Evolutionary conservation across 148 eudicot species (phyloP).

Genomic region (Rhododendron ferrugineum): DNA sequence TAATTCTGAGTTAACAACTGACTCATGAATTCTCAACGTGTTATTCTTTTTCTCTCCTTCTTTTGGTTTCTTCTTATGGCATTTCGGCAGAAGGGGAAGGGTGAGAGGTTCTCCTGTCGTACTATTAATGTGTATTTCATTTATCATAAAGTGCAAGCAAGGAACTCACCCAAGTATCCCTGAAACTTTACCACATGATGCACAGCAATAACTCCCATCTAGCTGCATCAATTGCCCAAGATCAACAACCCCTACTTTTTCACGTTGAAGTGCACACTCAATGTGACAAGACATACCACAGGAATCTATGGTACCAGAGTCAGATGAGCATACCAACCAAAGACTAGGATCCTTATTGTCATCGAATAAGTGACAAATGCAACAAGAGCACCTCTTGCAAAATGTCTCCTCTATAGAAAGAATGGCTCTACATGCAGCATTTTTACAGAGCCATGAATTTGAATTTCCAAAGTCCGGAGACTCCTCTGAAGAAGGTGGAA

Average conservation of each 20-base stretch:
- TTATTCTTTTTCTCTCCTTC: background rate
- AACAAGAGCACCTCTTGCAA: conserved; percentile 95
- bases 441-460: conserved; percentile 57
- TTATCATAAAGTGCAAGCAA: conserved; percentile 11
- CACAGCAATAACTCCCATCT: conserved; percentile 93
- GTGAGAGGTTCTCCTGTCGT: background rate
- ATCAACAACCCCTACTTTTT: conserved; percentile 78
- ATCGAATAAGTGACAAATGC: conserved; percentile 79
- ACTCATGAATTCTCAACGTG: background rate
- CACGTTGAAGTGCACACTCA: conserved; percentile 69
- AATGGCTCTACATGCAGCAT: conserved; percentile 78
- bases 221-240: conserved; percentile 66
- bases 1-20: background rate
- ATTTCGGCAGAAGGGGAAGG: background rate
- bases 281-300: conserved; percentile 91
- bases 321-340: conserved; percentile 87
- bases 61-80: background rate
- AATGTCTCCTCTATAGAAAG: conserved; percentile 53
- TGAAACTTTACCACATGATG: conserved; percentile 87
- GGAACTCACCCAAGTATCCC: conserved; percentile 73
- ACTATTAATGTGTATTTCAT: background rate
- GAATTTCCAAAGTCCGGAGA: conserved; percentile 31
- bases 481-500: conserved; percentile 20
- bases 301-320: conserved; percentile 40
- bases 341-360: conserved; percentile 94